Evolutionary conservation across 345 rosid species (phyloP).

Genomic region (Moringa oleifera): DNA sequence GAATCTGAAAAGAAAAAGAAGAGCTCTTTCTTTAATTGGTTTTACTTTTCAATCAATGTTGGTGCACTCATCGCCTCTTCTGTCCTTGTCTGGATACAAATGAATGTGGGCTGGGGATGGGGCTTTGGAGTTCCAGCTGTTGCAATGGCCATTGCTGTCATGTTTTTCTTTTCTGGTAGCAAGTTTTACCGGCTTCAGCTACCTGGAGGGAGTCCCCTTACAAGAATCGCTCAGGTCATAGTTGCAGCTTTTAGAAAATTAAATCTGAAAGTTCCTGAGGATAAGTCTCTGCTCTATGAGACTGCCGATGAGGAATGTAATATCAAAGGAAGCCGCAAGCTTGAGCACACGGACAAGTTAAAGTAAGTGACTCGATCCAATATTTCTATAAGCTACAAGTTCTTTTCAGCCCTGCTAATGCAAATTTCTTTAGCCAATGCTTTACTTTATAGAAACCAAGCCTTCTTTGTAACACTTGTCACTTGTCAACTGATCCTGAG

Average conservation of each 20-base stretch:
- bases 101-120: conserved; percentile 98
- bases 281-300: conserved; percentile 70
- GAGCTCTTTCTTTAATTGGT: conserved; percentile 96
- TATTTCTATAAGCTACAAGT: neutral
- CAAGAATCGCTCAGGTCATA: conserved; percentile 77
- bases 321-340: conserved; percentile 83
- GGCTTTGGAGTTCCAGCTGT: conserved; percentile 90
- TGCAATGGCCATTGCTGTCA: conserved; percentile 75
- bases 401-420: neutral
- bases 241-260: conserved; percentile 72
- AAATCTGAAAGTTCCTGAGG: conserved; percentile 57
- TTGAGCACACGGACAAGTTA: conserved; percentile 63
- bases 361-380: conserved; percentile 31
- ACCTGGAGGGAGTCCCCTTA: conserved; percentile 92
- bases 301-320: conserved; percentile 51
- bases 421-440: too few species aligned
- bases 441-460: neutral
- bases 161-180: conserved; percentile 76
- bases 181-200: conserved; percentile 60
- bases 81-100: conserved; percentile 88
- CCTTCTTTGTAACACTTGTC: neutral
- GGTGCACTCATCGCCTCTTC: conserved; percentile 91
- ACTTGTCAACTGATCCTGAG: neutral
- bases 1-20: conserved; percentile 68
- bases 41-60: conserved; percentile 80